phyloP scores from a whole-genome alignment of 352 stramenopile species.

The Globisporangium spiculum region DNA sequence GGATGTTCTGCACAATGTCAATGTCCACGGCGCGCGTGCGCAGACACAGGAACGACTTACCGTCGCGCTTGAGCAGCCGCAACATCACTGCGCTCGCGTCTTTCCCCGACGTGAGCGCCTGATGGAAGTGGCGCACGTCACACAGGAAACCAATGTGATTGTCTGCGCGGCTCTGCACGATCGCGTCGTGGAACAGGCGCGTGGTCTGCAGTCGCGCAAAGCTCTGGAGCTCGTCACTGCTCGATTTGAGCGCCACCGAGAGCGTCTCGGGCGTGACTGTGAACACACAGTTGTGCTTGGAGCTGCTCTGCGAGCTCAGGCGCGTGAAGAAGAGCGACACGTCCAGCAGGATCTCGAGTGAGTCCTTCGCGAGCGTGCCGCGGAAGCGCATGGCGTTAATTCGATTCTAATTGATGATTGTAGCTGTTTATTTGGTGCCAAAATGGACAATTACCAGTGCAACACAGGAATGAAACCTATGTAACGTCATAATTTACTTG shows the following conservation, averaged over 20 bases:
- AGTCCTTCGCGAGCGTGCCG: slow-evolving; percentile 69
- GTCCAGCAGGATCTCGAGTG: slow-evolving; percentile 75
- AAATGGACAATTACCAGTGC: neutral
- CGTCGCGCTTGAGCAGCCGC: slow-evolving; percentile 77
- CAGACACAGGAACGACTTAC: slow-evolving; percentile 69
- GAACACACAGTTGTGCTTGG: slow-evolving; percentile 69
- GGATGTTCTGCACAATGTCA: slow-evolving; percentile 84
- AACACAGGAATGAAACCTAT: neutral
- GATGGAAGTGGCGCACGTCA: slow-evolving; percentile 70
- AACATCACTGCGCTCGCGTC: slow-evolving; percentile 79
- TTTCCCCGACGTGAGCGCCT: slow-evolving; percentile 71
- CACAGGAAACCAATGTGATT: slow-evolving; percentile 83
- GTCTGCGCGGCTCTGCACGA: slow-evolving; percentile 68
- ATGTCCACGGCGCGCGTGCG: slow-evolving; percentile 76
- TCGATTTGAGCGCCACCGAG: slow-evolving; percentile 63
- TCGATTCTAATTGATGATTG: neutral
- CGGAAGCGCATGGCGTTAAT: slow-evolving; percentile 67
- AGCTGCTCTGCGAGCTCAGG: slow-evolving; percentile 47
- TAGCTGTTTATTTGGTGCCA: slow-evolving; percentile 1
- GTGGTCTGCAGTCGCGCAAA: slow-evolving; percentile 65
- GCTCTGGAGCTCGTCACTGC: slow-evolving; percentile 74
- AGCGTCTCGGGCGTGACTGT: slow-evolving; percentile 66
- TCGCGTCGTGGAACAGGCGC: slow-evolving; percentile 69
- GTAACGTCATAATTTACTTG: neutral
- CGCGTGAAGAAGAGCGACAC: slow-evolving; percentile 70